Evolutionary conservation across 2,329 filamentous ascomycete genomes (phyloP).

Genomic region (Exophiala mesophila): DNA sequence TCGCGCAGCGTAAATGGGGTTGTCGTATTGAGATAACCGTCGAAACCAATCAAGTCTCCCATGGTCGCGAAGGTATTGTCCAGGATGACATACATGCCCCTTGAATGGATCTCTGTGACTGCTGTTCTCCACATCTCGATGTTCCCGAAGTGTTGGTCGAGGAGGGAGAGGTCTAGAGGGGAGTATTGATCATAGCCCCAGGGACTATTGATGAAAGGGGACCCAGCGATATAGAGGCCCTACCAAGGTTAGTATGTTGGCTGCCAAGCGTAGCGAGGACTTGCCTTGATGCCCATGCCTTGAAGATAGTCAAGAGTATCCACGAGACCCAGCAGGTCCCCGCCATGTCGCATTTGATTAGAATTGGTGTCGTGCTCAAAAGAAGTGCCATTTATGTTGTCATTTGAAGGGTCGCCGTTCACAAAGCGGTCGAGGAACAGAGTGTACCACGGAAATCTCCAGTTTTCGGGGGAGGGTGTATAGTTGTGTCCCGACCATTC

Average conservation of each 20-base stretch:
- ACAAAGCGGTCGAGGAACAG: conserved; percentile 61
- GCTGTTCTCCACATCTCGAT: conserved; percentile 55
- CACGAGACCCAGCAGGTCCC: conserved; percentile 54
- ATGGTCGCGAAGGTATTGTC: conserved; percentile 64
- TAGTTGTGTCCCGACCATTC: conserved; percentile 49
- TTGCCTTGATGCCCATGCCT: conserved; percentile 59
- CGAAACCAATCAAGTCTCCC: conserved; percentile 59
- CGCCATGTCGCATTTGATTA: conserved; percentile 60
- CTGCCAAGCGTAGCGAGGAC: conserved; percentile 1
- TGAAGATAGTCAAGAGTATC: conserved; percentile 61
- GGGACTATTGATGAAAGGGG: conserved; percentile 58
- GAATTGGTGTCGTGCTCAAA: conserved; percentile 58
- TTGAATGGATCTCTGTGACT: conserved; percentile 56
- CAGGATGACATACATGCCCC: conserved; percentile 61
- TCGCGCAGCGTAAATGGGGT: conserved; percentile 53
- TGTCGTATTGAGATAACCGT: conserved; percentile 55
- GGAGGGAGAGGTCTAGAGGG: conserved; percentile 57
- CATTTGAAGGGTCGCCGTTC: conserved; percentile 61
- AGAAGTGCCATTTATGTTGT: conserved; percentile 56
- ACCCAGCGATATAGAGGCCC: conserved; percentile 60
- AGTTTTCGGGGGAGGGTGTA: conserved; percentile 53
- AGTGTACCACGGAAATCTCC: conserved; percentile 63
- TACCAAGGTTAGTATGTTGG: conserved; percentile 28
- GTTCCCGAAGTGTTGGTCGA: conserved; percentile 59
- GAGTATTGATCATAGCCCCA: conserved; percentile 60